These are phyloP conservation scores for Mallotus repandus DNA, from an alignment of 441 rosid species.

Conservation along the genomic window DNA sequence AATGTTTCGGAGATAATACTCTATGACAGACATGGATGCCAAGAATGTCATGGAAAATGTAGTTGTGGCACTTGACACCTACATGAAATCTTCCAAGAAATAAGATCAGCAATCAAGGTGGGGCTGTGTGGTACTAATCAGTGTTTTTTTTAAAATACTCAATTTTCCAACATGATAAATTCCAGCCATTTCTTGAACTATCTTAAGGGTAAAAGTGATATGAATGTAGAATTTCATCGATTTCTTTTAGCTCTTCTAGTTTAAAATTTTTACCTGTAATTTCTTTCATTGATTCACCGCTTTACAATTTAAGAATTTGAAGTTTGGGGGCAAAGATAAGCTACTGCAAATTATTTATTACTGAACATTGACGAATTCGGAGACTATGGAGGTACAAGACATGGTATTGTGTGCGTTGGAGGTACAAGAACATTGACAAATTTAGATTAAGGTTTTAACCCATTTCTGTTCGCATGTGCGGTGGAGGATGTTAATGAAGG, in stretches of 20 bases:
- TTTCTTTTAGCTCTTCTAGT: no score
- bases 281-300: no score
- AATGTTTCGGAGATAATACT: conserved; percentile 51
- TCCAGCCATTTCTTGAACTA: not conserved
- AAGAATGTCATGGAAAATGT: conserved; percentile 61
- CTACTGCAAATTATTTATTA: no score
- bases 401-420: no score
- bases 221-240: no score
- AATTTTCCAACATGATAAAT: not conserved
- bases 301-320: no score
- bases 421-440: no score
- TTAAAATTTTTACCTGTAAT: no score
- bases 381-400: no score
- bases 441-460: not conserved
- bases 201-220: not conserved
- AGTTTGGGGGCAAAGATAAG: no score
- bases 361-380: no score
- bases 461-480: not conserved
- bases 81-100: conserved; percentile 9
- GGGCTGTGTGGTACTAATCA: not conserved
- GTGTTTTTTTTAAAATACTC: not conserved
- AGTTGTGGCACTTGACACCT: conserved; percentile 61
- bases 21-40: conserved; percentile 56
- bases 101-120: not conserved
- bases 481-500: not conserved